A percentile compares a stretch with the other conserved stretches of the same genome.
Evolutionary conservation across 1,284 basidiomycete genomes (phyloP).

Genomic region (Ustilago tritici): DNA sequence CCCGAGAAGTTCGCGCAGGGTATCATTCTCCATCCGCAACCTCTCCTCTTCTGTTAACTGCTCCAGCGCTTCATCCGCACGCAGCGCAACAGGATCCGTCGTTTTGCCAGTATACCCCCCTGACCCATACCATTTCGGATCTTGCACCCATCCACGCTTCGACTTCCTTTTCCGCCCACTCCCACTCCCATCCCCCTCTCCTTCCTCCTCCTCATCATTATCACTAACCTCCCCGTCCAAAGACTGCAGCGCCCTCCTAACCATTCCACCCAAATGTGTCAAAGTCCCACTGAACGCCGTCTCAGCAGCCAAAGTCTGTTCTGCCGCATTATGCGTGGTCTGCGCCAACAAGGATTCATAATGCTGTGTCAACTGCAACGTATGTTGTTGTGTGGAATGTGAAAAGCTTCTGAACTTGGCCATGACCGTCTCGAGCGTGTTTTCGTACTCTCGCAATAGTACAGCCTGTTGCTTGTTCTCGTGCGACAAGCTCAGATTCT

Average conservation of each 20-base stretch:
- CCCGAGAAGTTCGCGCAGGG: slow-evolving; percentile 59
- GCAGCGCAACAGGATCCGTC: slow-evolving; percentile 49
- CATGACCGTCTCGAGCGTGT: slow-evolving; percentile 96
- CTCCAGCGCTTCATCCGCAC: slow-evolving; percentile 58
- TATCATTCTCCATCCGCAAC: slow-evolving; percentile 64
- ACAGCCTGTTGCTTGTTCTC: slow-evolving; percentile 93
- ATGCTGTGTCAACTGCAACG: slow-evolving; percentile 86
- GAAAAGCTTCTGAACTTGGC: slow-evolving; percentile 90
- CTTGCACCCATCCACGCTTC: slow-evolving; percentile 42
- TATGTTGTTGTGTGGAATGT: slow-evolving; percentile 91
- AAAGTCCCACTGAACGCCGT: slow-evolving; percentile 56
- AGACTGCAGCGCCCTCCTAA: slow-evolving; percentile 56
- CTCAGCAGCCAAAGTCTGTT: slow-evolving; percentile 47
- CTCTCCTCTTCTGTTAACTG: slow-evolving; percentile 60
- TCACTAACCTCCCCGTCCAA: slow-evolving; percentile 56
- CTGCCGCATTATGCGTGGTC: slow-evolving; percentile 54
- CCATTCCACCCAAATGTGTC: slow-evolving; percentile 55
- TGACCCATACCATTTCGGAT: slow-evolving; percentile 60
- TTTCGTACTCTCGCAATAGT: slow-evolving; percentile 92
- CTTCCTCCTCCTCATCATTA: slow-evolving; percentile 15
- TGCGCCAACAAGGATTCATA: slow-evolving; percentile 83
- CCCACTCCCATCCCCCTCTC: slow-evolving; percentile 8
- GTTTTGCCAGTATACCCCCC: slow-evolving; percentile 64
- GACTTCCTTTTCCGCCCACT: slow-evolving; percentile 11
- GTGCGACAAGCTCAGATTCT: slow-evolving; percentile 89